Conservation (phyloP, 441 rosid species). For the Francoa sonchifolia region DNA sequence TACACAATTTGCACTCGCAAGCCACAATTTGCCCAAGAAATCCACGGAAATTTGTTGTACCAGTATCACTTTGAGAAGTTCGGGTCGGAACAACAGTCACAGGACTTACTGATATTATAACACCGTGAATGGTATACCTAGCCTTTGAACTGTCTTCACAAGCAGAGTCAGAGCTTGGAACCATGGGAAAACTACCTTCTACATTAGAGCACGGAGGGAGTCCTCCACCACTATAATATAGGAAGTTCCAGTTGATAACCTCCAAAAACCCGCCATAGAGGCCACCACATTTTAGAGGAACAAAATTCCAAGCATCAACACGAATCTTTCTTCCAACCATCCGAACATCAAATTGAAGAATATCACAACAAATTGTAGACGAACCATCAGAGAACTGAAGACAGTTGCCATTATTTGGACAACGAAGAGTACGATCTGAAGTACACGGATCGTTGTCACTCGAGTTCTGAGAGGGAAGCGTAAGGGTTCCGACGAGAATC, state of each 20-base stretch:
- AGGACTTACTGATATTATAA: constrained; percentile 51
- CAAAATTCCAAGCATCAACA: constrained; percentile 64
- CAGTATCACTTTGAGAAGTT: neutral
- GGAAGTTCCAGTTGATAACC: constrained; percentile 54
- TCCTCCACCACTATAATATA: constrained; percentile 13
- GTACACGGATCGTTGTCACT: constrained; percentile 12
- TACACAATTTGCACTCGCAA: constrained; percentile 49
- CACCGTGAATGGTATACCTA: constrained; percentile 36
- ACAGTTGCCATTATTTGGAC: constrained; percentile 46
- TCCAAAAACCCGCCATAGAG: constrained; percentile 74
- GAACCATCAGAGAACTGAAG: constrained; percentile 52
- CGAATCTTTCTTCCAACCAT: constrained; percentile 32
- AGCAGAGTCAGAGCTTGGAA: constrained; percentile 10
- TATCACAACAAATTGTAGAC: constrained; percentile 60
- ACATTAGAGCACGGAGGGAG: constrained; percentile 18
- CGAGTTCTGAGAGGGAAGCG: constrained; percentile 46
- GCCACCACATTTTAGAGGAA: constrained; percentile 34
- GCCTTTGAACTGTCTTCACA: constrained; percentile 23
- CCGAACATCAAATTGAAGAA: constrained; percentile 29
- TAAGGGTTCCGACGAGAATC: constrained; percentile 48
- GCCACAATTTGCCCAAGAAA: constrained; percentile 40
- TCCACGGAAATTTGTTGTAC: constrained; percentile 36
- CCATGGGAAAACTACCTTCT: constrained; percentile 32
- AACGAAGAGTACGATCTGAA: constrained; percentile 22
- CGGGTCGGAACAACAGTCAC: constrained; percentile 42